phyloP scores from a whole-genome alignment of 148 eudicot species.

The Cornus florida region DNA sequence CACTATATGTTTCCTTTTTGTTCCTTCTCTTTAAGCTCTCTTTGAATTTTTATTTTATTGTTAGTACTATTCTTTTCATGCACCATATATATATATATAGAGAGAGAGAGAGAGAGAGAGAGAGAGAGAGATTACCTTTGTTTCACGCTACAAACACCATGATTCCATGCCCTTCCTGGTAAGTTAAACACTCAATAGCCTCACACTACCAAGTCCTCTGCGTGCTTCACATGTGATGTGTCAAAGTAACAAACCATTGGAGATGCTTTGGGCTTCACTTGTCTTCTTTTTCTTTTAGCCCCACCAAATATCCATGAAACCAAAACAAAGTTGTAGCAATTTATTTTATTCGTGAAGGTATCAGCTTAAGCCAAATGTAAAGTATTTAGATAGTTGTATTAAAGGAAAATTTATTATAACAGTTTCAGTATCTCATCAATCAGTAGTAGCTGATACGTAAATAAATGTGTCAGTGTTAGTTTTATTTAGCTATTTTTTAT shows the following conservation, averaged over 20 bases:
- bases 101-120: too few species aligned
- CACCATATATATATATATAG: not conserved
- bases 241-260: slow-evolving; percentile 1
- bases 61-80: slow-evolving; percentile 8
- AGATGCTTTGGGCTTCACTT: not conserved
- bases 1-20: not conserved
- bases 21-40: slow-evolving; percentile 1
- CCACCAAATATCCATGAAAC: not conserved
- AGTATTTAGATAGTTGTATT: too few species aligned
- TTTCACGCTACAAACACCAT: slow-evolving; percentile 19
- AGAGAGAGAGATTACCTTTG: slow-evolving; percentile 2
- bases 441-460: too few species aligned
- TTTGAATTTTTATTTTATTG: not conserved
- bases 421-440: too few species aligned
- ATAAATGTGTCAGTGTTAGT: too few species aligned
- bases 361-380: too few species aligned
- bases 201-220: not conserved
- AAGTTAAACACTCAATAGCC: not conserved
- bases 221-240: slow-evolving; percentile 11
- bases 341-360: too few species aligned
- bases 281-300: not conserved
- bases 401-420: too few species aligned
- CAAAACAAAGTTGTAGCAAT: too few species aligned
- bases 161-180: slow-evolving; percentile 4
- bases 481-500: too few species aligned